Base-by-base conservation (phyloP, 768 basidiomycete species). In the Pleurotus ostreatus region DNA sequence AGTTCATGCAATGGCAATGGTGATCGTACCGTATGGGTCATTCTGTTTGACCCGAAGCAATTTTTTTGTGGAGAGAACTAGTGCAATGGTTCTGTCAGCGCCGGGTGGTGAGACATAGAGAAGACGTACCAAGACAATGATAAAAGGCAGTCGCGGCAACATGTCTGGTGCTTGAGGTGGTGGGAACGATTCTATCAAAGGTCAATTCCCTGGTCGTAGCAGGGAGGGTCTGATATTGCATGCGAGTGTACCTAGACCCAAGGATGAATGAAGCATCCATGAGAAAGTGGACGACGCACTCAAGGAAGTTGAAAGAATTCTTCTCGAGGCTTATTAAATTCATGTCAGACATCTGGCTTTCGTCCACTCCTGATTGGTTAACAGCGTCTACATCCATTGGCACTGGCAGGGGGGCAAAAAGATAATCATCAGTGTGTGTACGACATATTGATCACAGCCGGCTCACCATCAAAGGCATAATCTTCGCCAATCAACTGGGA, bases 101-200 rank as follows among this genome's bases (percentile, higher is more conserved):
- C 9, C 30, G n/a, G 45, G 38, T 18, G 37, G 37, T 23, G 48
- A 40, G 13, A 16, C 41, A 39, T 51, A 37, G 12, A 41, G 53
- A 23, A 5, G 37, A 67, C 78, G 38, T 57, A 92, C 92, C 90
- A 43, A 94, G 77, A 66, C 90, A 92, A 61, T 94, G 89, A 68
- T 94, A 91, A 67, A 94, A 86, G 3, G 84, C 92, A 13, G 88
- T 82, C 7, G 91, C 85, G 8, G 89, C 92, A 38, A 93, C 87
- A 64, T 85, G 89, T 8, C 81, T 77, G 3, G 86, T 89, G 62
- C 86, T 90, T 1, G 86, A 81, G 44, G 70, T 65, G 59, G 71
- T 78, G 8, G 89, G 89, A 8, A 84, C 86, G 34, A 93, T 76
- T 30, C 75, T 77, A 57, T 87, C 82, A 64, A 92, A 90, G 8